phyloP scores from a whole-genome alignment of 352 stramenopile genomes.

The Pythium utonaiense region DNA sequence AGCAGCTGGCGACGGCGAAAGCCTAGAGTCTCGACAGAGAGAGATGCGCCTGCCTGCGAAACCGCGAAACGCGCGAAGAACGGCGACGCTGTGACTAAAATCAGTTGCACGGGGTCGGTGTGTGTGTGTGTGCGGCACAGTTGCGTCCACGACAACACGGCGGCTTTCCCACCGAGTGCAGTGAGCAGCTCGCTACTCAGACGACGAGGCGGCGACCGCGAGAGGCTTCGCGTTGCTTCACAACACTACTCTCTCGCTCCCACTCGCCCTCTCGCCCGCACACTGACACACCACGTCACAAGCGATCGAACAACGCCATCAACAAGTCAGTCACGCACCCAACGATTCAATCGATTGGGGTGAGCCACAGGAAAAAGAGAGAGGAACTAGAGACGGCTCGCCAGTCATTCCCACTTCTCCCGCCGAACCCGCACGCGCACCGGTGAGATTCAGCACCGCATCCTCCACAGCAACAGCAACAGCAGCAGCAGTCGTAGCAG shows the following conservation, averaged over 20 bases:
- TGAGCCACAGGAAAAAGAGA: not conserved
- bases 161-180: constrained; percentile 20
- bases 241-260: no score
- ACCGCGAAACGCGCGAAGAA: constrained; percentile 1
- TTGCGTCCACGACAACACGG: constrained; percentile 1
- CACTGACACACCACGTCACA: not conserved
- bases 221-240: no score
- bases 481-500: not conserved
- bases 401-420: not conserved
- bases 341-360: not conserved
- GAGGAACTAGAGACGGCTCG: not conserved
- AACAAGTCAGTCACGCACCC: not conserved
- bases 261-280: not conserved
- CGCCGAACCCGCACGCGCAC: no score
- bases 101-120: constrained; percentile 1
- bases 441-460: no score
- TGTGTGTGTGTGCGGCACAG: not conserved
- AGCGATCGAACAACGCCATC: constrained; percentile 1
- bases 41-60: constrained; percentile 2
- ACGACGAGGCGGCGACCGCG: constrained; percentile 11
- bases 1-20: constrained; percentile 3
- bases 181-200: constrained; percentile 9
- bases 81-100: not conserved
- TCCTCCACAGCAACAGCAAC: no score
- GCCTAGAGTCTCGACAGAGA: constrained; percentile 2